Percentiles rank a stretch among this genome's conserved stretches.
These are phyloP conservation scores for Speleostelium caveatum DNA, from an alignment of 78 protist genomes.

Conservation along the genomic window DNA sequence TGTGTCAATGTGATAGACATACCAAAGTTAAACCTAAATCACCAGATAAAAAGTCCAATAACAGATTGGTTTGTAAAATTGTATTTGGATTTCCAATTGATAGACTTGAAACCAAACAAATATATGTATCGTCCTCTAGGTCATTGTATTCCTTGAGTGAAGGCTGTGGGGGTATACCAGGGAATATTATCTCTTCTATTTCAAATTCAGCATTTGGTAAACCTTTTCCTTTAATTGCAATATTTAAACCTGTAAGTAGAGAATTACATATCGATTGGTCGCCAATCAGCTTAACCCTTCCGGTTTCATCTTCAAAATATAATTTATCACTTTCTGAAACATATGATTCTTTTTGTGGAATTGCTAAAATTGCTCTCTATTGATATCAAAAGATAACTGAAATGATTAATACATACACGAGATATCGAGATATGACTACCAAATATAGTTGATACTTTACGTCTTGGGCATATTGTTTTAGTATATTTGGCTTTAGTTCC, in stretches of 20 bases:
- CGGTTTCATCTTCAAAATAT: constrained; percentile 81
- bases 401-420: background rate
- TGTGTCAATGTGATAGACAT: background rate
- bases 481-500: constrained; percentile 71
- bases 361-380: constrained; percentile 68
- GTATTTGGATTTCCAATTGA: constrained; percentile 37
- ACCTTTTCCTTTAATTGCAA: constrained; percentile 74
- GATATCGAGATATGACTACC: background rate
- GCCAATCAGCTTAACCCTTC: constrained; percentile 71
- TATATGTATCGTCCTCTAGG: constrained; percentile 36
- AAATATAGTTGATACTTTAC: background rate
- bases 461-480: constrained; percentile 70
- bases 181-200: constrained; percentile 36
- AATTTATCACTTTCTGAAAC: constrained; percentile 36
- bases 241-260: constrained; percentile 63
- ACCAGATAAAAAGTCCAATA: constrained; percentile 40
- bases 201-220: constrained; percentile 74
- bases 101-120: constrained; percentile 34
- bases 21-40: constrained; percentile 5
- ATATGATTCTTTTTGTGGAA: constrained; percentile 36
- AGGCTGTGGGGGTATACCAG: constrained; percentile 74
- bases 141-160: constrained; percentile 9
- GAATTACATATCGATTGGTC: constrained; percentile 24
- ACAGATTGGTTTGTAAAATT: constrained; percentile 8
- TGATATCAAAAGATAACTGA: background rate